These are phyloP conservation scores for Termitomyces sp. DNA, from an alignment of 768 basidiomycete genomes.

Conservation along the genomic window DNA sequence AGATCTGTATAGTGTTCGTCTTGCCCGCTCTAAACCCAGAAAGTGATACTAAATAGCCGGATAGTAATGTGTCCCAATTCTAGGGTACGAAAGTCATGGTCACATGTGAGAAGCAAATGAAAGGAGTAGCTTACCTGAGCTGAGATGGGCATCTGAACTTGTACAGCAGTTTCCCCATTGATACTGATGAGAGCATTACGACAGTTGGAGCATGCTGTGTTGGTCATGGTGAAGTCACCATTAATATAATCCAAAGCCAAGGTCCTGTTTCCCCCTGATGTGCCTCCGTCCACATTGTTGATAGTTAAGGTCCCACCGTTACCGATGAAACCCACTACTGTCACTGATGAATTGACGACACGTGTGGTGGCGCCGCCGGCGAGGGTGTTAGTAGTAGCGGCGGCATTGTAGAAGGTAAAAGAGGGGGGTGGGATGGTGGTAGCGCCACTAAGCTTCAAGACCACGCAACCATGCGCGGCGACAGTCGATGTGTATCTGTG, in stretches of 20 bases:
- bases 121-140: conserved; percentile 31
- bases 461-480: conserved; percentile 30
- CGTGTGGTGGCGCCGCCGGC: conserved; percentile 34
- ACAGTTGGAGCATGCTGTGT: conserved; percentile 47
- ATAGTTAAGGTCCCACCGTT: conserved; percentile 42
- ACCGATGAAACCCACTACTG: conserved; percentile 39
- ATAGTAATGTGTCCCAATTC: conserved; percentile 44
- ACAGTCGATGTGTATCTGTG: conserved; percentile 33
- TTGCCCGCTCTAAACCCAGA: conserved; percentile 41
- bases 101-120: not conserved
- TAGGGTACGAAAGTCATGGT: conserved; percentile 11
- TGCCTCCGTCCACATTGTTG: conserved; percentile 37
- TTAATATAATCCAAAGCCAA: conserved; percentile 47
- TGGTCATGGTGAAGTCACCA: conserved; percentile 37
- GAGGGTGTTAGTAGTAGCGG: conserved; percentile 29
- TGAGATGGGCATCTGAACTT: conserved; percentile 45
- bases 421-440: conserved; percentile 20
- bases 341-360: conserved; percentile 30
- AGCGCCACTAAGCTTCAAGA: conserved; percentile 32
- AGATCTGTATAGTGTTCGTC: conserved; percentile 40
- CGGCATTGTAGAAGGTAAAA: conserved; percentile 33
- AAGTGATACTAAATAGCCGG: conserved; percentile 38
- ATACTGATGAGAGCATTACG: conserved; percentile 44
- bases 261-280: conserved; percentile 37
- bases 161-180: conserved; percentile 38